Evolutionary conservation across 306 rosid species (phyloP).

Genomic region (Urtica urens): DNA sequence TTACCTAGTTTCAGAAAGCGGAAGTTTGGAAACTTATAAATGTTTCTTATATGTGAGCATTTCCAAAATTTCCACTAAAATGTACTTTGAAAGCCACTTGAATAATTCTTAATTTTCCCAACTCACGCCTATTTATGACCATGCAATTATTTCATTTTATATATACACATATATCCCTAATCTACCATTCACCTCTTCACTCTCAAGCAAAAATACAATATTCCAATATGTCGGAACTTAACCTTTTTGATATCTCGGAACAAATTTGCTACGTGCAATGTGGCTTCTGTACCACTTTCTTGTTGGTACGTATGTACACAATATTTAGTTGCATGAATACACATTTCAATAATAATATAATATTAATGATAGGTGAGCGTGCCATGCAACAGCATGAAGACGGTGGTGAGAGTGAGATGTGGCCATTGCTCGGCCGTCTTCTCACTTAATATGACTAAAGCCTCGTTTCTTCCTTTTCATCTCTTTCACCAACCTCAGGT

Average conservation of each 20-base stretch:
- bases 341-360: no score
- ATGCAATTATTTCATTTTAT: background rate
- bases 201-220: background rate
- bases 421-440: slow-evolving; percentile 85
- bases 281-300: slow-evolving; percentile 69
- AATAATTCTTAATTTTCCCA: background rate
- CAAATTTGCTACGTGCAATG: slow-evolving; percentile 86
- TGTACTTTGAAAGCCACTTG: background rate
- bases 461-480: slow-evolving; percentile 75
- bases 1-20: slow-evolving; percentile 35
- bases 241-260: slow-evolving; percentile 64
- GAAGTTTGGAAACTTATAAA: slow-evolving; percentile 29
- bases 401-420: slow-evolving; percentile 83
- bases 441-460: slow-evolving; percentile 78
- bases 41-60: slow-evolving; percentile 8
- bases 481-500: no score
- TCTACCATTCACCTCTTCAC: slow-evolving; percentile 6
- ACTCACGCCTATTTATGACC: background rate
- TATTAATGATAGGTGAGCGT: slow-evolving; percentile 58
- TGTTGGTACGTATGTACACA: slow-evolving; percentile 56
- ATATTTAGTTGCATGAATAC: no score
- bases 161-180: slow-evolving; percentile 41
- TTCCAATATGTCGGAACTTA: slow-evolving; percentile 40
- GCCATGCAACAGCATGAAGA: slow-evolving; percentile 80
- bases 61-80: slow-evolving; percentile 5